Evolutionary conservation across 1,139 yeast species (phyloP).

Genomic region (Zygosaccharomyces sapae): DNA sequence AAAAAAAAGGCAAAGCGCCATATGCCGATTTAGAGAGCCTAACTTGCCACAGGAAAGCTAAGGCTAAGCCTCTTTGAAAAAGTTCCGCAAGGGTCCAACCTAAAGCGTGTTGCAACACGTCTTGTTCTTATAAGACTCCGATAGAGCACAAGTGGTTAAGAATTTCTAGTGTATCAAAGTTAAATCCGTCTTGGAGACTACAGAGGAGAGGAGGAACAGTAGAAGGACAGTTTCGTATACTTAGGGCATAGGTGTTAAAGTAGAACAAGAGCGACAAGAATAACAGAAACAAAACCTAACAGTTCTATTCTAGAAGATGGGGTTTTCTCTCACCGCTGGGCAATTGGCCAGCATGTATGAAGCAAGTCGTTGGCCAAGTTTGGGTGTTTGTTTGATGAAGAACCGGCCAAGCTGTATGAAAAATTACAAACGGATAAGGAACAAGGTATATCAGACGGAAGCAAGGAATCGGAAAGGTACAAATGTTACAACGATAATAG

Average conservation of each 20-base stretch:
- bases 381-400: slow-evolving; percentile 25
- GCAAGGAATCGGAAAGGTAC: slow-evolving; percentile 38
- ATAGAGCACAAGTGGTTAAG: no score
- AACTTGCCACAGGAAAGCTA: not conserved
- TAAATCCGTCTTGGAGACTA: no score
- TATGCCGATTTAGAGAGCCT: no score
- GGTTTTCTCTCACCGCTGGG: slow-evolving; percentile 24
- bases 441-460: slow-evolving; percentile 44
- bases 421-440: slow-evolving; percentile 41
- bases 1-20: not conserved
- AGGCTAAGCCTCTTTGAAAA: slow-evolving; percentile 9
- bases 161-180: no score
- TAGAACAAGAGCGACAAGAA: no score
- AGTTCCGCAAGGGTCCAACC: slow-evolving; percentile 5
- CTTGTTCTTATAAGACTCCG: slow-evolving; percentile 2
- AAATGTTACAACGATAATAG: slow-evolving; percentile 60
- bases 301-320: not conserved
- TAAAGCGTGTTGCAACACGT: not conserved
- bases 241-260: no score
- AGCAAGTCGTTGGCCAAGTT: slow-evolving; percentile 36
- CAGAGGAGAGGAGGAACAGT: no score
- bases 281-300: no score
- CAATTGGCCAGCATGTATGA: slow-evolving; percentile 36
- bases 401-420: slow-evolving; percentile 22
- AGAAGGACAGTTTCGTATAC: no score